Evolutionary conservation across 2,329 filamentous ascomycete species (phyloP), one percentile per base, ranked within the genome.

Genomic region (Fusarium sacchari): DNA sequence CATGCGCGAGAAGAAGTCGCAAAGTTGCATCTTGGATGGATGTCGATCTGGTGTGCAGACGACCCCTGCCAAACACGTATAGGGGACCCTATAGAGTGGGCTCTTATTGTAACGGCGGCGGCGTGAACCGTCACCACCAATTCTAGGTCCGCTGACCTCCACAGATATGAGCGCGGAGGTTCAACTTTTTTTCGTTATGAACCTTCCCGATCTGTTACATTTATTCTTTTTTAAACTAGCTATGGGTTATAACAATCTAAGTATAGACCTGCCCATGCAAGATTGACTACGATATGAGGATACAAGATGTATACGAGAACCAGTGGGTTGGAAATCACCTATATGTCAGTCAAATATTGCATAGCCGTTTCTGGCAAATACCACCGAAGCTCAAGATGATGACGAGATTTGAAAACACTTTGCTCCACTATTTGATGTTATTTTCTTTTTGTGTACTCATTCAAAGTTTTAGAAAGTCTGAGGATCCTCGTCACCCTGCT

Each of bases 341-440:
- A 75, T 75, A 74, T 73, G 64, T 67, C 69, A 67, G 64, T 67
- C 36, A 40, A 62, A 67, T 73, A 75, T 75, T 67, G 64, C 46
- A 55, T 75, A 66, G 42, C 57, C 59, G 56, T 58, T 72, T 68
- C 64, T 62, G 61, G 71, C 30, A 61, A 66, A 44, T 57, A 64
- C 47, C 20, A 43, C 66, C 55, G 60, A 60, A 69, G 49, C 64
- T n/a, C 52, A 49, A 69, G 47, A 64, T 47, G 53, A 74, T 69
- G 59, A 64, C 50, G 47, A 67, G 56, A 60, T 64, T 56, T 43
- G 43, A 65, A 56, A 34, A 58, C 24, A 36, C 22, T 58, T 44
- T 36, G 42, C 60, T 70, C 42, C 58, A 69, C 47, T 32, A 30
- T 34, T 42, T 60, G 53, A 60, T 59, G 40, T 32, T n/a, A 37